These are phyloP conservation scores for Bolboschoenus planiculmis DNA, from an alignment of 176 grass and related monocot genomes.

Conservation along the genomic window DNA sequence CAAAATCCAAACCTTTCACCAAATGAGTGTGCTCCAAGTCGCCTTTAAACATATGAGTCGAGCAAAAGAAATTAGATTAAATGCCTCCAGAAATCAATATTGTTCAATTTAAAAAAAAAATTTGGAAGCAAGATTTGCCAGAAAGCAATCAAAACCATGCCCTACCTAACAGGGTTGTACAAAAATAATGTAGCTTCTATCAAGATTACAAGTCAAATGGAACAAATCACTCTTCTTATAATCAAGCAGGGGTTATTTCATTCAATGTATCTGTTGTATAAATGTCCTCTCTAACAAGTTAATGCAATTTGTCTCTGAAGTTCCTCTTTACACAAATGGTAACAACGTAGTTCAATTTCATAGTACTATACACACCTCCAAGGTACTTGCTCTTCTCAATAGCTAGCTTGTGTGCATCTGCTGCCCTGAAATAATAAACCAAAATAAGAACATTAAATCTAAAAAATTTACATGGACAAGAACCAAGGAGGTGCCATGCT, in stretches of 20 bases:
- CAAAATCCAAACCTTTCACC: slow-evolving; percentile 98
- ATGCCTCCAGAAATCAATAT: not conserved
- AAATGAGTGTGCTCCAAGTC: slow-evolving; percentile 98
- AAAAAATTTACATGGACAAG: not conserved
- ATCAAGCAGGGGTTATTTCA: not conserved
- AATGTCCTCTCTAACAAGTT: not conserved
- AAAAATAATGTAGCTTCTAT: not conserved
- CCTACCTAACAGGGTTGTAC: not conserved
- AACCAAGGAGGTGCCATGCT: not conserved
- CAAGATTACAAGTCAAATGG: not conserved
- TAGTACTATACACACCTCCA: slow-evolving; percentile 55
- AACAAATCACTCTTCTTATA: not conserved
- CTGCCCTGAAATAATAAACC: slow-evolving; percentile 39
- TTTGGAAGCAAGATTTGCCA: not conserved
- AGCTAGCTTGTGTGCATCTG: slow-evolving; percentile 85
- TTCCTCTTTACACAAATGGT: not conserved
- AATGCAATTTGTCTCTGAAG: not conserved
- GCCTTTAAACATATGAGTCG: slow-evolving; percentile 44
- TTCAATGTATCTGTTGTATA: not conserved
- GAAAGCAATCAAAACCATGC: not conserved
- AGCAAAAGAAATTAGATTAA: slow-evolving; percentile 20
- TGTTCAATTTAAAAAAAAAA: not conserved
- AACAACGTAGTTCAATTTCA: not conserved
- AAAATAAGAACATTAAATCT: not conserved
- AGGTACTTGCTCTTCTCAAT: slow-evolving; percentile 99